Evolutionary conservation across 1,284 basidiomycete species (phyloP).

Genomic region (Mycocalia duriaeana): DNA sequence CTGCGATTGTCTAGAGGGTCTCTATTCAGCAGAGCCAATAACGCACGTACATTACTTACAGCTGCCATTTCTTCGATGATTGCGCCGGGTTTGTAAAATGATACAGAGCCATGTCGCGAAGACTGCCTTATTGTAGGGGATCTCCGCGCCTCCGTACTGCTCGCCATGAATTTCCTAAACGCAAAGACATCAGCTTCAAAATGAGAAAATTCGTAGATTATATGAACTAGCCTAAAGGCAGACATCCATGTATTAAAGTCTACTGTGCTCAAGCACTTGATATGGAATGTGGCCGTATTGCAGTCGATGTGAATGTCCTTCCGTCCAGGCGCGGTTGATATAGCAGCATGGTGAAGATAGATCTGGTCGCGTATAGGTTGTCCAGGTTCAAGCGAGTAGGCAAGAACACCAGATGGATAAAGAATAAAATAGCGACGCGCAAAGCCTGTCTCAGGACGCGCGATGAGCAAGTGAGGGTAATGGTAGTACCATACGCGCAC

Average conservation of each 20-base stretch:
- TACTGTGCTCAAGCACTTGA: conserved; percentile 63
- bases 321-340: conserved; percentile 63
- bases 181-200: conserved; percentile 1
- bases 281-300: conserved; percentile 70
- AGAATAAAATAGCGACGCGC: conserved; percentile 77
- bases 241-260: conserved; percentile 76
- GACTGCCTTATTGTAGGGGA: conserved; percentile 37
- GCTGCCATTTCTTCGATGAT: conserved; percentile 59
- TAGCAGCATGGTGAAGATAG: conserved; percentile 62
- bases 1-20: conserved; percentile 39
- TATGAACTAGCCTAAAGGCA: conserved; percentile 58
- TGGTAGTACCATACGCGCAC: too few relatives aligned
- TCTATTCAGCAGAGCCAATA: conserved; percentile 3
- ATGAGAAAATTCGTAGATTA: conserved; percentile 3
- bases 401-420: conserved; percentile 60
- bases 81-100: conserved; percentile 39
- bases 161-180: conserved; percentile 54
- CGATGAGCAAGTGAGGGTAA: too few relatives aligned
- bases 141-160: conserved; percentile 44
- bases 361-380: conserved; percentile 69
- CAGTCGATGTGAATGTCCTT: conserved; percentile 79
- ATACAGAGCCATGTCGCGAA: conserved; percentile 35
- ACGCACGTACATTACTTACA: conserved; percentile 33
- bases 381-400: conserved; percentile 71
- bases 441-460: conserved; percentile 50